Conservation (phyloP, 2,329 filamentous ascomycete species). For the Microdochium bolleyi region DNA sequence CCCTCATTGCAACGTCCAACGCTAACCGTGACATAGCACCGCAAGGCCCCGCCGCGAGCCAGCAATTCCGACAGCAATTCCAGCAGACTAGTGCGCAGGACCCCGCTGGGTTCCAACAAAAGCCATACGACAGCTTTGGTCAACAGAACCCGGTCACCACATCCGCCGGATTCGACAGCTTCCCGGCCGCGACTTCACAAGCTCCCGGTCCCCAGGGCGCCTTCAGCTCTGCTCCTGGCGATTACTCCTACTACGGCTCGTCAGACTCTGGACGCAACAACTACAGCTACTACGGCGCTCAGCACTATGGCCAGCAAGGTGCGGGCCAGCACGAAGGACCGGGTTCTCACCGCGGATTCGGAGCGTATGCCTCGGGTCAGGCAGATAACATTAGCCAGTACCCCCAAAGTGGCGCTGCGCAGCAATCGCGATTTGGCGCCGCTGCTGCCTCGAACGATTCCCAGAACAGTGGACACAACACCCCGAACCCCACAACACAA, state of each 20-base stretch:
- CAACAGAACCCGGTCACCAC: constrained; percentile 56
- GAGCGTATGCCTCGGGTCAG: constrained; percentile 63
- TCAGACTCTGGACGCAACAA: constrained; percentile 65
- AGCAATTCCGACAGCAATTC: constrained; percentile 61
- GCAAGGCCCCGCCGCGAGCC: constrained; percentile 47
- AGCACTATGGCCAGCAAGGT: constrained; percentile 46
- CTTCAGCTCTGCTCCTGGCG: constrained; percentile 67
- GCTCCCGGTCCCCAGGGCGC: constrained; percentile 51
- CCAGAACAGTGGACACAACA: constrained; percentile 83
- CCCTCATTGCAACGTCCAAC: constrained; percentile 21
- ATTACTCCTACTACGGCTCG: constrained; percentile 83
- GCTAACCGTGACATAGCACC: constrained; percentile 32
- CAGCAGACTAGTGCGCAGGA: constrained; percentile 56
- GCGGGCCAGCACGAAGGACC: constrained; percentile 58
- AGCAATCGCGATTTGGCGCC: constrained; percentile 50
- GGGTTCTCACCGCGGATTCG: constrained; percentile 64
- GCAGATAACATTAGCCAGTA: constrained; percentile 61
- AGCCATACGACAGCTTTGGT: constrained; percentile 80
- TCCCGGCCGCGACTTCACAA: constrained; percentile 48
- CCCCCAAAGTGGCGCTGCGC: constrained; percentile 63
- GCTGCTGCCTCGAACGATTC: constrained; percentile 51
- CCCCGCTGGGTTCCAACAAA: constrained; percentile 55
- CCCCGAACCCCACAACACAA: constrained; percentile 69
- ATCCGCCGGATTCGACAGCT: constrained; percentile 47
- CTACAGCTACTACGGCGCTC: constrained; percentile 70